Evolutionary conservation across 179 eudicot species (phyloP), one percentile per base, ranked within the genome.

Genomic region (Corrigiola litoralis): DNA sequence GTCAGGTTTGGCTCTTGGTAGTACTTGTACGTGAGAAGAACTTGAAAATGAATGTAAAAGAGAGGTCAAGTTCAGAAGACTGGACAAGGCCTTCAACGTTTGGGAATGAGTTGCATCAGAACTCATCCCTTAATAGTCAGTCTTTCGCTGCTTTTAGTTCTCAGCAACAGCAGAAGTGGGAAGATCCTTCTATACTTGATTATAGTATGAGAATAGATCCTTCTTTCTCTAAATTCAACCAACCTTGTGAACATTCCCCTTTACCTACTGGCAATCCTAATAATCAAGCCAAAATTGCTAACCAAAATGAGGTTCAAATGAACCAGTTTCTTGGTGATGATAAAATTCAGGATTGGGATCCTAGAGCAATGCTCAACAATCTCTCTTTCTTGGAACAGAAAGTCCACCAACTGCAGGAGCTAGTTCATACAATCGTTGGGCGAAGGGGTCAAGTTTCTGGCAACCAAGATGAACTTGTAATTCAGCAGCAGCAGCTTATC

Each of bases 401-500:
- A 69, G 83, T 92, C 46, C 96, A 92, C 63, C 96, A 90, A 70
- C 88, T 92, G 17, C 98, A 87, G 62, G 89, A 90, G 67, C 74
- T 92, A 69, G 85, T 92, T 25, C 85, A 81, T 51, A 29, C 84
- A 66, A 80, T 91, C 32, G 80, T 72, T 28, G 71, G 69, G 37
- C 78, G 80, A 55, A 80, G 80, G 59, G 66, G 76, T 60, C 87
- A 81, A 65, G 76, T 47, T 40, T 47, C 58, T 1, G 70, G 63
- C 47, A 77, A 50, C 59, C 65, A 85, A 11, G 79, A 84, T 27
- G 90, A 84, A 41, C 82, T 87, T 66, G 61, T 81, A 57, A 58
- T 73, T 36, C 95, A 87, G 77, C 95, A 92, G 55, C 86, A 84
- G 71, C 92, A 89, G 81, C 89, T 87, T 27, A 75, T 87, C 66